Conservation (phyloP, 176 grass and related monocot genomes). For the Elymus sibiricus region DNA sequence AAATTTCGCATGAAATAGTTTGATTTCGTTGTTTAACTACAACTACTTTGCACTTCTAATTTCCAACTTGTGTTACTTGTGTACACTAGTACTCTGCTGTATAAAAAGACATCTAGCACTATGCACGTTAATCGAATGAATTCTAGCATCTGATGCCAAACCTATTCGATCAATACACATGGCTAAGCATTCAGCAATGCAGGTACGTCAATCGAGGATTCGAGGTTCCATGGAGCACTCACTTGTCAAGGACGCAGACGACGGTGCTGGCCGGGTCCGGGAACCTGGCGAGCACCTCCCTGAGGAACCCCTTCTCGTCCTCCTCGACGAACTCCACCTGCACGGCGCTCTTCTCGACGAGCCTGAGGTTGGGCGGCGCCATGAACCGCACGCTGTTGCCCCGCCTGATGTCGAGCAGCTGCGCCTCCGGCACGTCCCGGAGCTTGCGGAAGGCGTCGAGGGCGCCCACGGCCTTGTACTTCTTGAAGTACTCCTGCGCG, state of each 20-base stretch:
- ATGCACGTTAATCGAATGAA: not conserved
- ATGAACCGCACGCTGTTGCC: constrained; percentile 81
- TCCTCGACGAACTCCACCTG: constrained; percentile 74
- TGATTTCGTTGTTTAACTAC: not conserved
- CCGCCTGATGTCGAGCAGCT: constrained; percentile 85
- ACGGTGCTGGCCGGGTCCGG: constrained; percentile 65
- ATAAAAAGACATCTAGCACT: not conserved
- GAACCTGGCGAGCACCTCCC: constrained; percentile 55
- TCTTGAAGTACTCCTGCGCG: constrained; percentile 68
- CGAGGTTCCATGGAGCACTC: constrained; percentile 29
- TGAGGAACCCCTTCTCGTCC: constrained; percentile 55
- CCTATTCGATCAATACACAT: not conserved
- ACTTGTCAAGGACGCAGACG: constrained; percentile 95
- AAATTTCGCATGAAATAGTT: not conserved
- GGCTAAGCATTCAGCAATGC: not conserved
- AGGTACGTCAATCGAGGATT: not conserved
- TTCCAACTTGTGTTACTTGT: not conserved
- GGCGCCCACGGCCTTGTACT: constrained; percentile 76
- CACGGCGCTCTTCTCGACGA: constrained; percentile 63
- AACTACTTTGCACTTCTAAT: not conserved
- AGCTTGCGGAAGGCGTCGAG: constrained; percentile 89
- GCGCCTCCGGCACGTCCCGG: constrained; percentile 63
- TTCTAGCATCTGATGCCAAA: not conserved
- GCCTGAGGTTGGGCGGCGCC: constrained; percentile 73
- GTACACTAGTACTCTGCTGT: not conserved